phyloP scores from a whole-genome alignment of 2,329 filamentous ascomycete genomes.

The Fusarium ambrosium region DNA sequence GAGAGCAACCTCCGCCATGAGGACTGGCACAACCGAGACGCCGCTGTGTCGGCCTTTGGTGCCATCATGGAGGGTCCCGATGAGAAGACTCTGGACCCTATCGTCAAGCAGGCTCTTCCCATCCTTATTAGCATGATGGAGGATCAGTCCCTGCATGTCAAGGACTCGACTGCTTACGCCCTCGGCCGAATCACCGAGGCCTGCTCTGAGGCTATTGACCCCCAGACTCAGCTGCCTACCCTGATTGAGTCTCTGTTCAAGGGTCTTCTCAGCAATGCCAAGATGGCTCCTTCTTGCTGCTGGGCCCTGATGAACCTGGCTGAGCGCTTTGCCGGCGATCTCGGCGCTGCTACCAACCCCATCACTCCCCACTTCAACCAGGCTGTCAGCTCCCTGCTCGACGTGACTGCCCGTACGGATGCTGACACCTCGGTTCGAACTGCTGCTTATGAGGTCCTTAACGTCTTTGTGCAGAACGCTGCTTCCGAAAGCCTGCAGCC shows the following conservation, averaged over 20 bases:
- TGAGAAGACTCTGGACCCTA: slow-evolving; percentile 89
- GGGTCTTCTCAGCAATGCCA: slow-evolving; percentile 89
- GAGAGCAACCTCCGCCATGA: slow-evolving; percentile 90
- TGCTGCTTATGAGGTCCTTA: slow-evolving; percentile 96
- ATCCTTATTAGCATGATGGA: slow-evolving; percentile 94
- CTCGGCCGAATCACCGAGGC: slow-evolving; percentile 96
- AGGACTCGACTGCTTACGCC: slow-evolving; percentile 95
- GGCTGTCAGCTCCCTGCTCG: slow-evolving; percentile 86
- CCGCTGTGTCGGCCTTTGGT: slow-evolving; percentile 95
- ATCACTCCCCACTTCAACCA: slow-evolving; percentile 94
- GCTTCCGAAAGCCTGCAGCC: slow-evolving; percentile 86
- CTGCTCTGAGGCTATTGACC: slow-evolving; percentile 92
- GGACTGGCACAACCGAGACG: slow-evolving; percentile 95
- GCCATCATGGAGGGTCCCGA: slow-evolving; percentile 99
- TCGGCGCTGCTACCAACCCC: slow-evolving; percentile 81
- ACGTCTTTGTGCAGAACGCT: slow-evolving; percentile 91
- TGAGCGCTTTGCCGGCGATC: slow-evolving; percentile 92
- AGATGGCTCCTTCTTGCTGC: slow-evolving; percentile 98
- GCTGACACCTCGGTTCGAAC: slow-evolving; percentile 91
- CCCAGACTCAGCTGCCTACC: slow-evolving; percentile 82
- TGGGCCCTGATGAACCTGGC: slow-evolving; percentile 99
- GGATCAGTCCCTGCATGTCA: slow-evolving; percentile 88
- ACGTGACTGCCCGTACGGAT: slow-evolving; percentile 85
- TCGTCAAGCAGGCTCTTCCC: slow-evolving; percentile 94
- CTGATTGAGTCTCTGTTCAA: slow-evolving; percentile 91